A percentile compares a stretch with the other conserved stretches of the same genome.
Conservation (phyloP, 768 basidiomycete genomes). For the Termitomyces heimii region DNA sequence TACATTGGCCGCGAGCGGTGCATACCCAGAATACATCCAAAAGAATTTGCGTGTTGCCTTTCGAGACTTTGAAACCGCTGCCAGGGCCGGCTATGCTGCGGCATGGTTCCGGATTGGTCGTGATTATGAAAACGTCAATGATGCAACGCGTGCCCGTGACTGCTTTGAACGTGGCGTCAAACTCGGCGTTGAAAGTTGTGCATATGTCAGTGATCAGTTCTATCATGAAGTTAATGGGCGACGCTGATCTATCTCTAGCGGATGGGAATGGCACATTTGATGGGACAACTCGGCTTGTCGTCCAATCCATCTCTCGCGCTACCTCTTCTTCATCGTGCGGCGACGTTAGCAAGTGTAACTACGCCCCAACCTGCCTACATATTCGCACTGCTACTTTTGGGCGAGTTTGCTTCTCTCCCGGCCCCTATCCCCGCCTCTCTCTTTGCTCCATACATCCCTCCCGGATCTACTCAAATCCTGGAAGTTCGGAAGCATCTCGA, state of each 20-base stretch:
- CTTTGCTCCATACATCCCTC: constrained; percentile 50
- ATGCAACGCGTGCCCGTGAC: constrained; percentile 65
- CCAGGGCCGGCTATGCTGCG: constrained; percentile 65
- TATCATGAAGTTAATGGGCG: not conserved
- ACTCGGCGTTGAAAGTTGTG: constrained; percentile 68
- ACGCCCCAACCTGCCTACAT: constrained; percentile 88
- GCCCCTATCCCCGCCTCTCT: constrained; percentile 42
- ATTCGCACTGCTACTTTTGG: constrained; percentile 80
- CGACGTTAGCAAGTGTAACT: constrained; percentile 62
- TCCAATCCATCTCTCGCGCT: constrained; percentile 52
- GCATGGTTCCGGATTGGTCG: constrained; percentile 92
- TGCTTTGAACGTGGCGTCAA: constrained; percentile 85
- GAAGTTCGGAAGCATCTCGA: constrained; percentile 79
- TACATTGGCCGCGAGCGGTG: constrained; percentile 65
- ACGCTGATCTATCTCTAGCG: constrained; percentile 42
- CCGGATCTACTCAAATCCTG: constrained; percentile 36
- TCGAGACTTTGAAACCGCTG: constrained; percentile 82
- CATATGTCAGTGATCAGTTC: constrained; percentile 54
- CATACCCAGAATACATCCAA: constrained; percentile 56
- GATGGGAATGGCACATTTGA: constrained; percentile 87
- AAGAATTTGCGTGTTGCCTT: constrained; percentile 79
- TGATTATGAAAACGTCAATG: constrained; percentile 88
- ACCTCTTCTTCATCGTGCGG: constrained; percentile 71
- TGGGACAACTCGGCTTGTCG: constrained; percentile 76
- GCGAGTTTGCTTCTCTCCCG: constrained; percentile 69